A percentile compares a stretch with the other conserved stretches of the same genome.
These are phyloP conservation scores for Globisporangium nodosum DNA, from an alignment of 352 stramenopile genomes.

Conservation along the genomic window DNA sequence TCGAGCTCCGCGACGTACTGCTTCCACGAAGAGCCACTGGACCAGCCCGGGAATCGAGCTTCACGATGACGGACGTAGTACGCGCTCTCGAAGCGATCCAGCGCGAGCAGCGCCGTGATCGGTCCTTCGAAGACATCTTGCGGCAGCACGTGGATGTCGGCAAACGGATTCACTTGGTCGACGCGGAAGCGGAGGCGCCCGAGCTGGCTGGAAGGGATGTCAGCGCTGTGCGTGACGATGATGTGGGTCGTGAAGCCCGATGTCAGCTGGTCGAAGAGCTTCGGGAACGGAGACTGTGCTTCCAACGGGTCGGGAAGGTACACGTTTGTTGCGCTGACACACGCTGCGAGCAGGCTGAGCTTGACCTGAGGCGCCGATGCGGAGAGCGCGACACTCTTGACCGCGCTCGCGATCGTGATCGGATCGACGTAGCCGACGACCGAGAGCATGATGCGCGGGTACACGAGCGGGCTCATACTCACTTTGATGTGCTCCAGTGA, in stretches of 20 bases:
- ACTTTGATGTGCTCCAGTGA: constrained; percentile 16
- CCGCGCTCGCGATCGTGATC: constrained; percentile 33
- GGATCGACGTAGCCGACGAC: constrained; percentile 55
- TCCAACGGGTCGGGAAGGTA: constrained; percentile 40
- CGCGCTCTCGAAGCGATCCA: constrained; percentile 52
- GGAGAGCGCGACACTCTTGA: constrained; percentile 22
- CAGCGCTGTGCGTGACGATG: constrained; percentile 44
- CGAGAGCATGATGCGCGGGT: constrained; percentile 43
- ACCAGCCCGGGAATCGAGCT: constrained; percentile 39
- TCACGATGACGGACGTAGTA: constrained; percentile 57
- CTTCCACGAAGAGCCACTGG: constrained; percentile 9
- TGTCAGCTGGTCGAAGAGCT: constrained; percentile 64
- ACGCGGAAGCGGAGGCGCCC: constrained; percentile 61
- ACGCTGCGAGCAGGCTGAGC: constrained; percentile 42
- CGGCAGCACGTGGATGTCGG: constrained; percentile 59
- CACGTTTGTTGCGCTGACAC: constrained; percentile 44
- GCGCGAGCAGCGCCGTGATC: constrained; percentile 39
- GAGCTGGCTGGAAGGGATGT: constrained; percentile 32
- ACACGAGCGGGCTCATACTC: constrained; percentile 15
- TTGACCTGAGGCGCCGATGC: constrained; percentile 18
- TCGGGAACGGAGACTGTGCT: constrained; percentile 38
- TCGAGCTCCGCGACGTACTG: constrained; percentile 32
- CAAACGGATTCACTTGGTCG: constrained; percentile 63
- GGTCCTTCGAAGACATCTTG: constrained; percentile 59
- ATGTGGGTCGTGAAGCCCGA: constrained; percentile 60